Percentiles rank a stretch among this genome's conserved stretches.
phyloP scores from a whole-genome alignment of 441 rosid species.

The Eruca vesicaria region DNA sequence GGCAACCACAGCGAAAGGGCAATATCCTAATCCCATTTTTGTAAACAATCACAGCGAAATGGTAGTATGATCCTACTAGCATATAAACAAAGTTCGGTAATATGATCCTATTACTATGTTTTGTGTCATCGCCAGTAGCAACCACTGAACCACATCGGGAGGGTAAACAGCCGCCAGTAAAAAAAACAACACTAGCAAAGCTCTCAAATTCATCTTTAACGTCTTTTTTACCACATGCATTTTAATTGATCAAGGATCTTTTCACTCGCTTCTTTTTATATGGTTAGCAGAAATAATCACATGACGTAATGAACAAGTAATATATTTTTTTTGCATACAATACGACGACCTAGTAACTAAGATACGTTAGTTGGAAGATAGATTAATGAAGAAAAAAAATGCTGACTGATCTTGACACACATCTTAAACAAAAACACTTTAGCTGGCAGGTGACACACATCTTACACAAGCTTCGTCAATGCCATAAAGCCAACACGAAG shows the following conservation, averaged over 20 bases:
- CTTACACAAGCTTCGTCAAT: background rate
- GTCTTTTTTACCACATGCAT: background rate
- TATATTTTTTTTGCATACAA: background rate
- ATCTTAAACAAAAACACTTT: background rate
- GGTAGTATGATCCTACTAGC: background rate
- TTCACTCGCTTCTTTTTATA: background rate
- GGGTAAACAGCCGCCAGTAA: background rate
- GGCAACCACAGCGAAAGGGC: background rate
- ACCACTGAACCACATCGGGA: background rate
- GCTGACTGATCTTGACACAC: background rate
- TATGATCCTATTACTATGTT: background rate
- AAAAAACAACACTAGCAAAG: background rate
- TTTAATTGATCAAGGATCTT: background rate
- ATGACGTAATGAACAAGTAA: background rate
- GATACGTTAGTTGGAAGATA: background rate
- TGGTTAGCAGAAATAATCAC: background rate
- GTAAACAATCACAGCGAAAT: background rate
- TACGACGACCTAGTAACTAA: background rate
- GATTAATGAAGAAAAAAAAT: background rate
- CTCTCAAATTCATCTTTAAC: background rate
- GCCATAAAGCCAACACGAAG: background rate
- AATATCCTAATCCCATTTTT: background rate
- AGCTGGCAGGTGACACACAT: background rate
- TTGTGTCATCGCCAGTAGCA: background rate
- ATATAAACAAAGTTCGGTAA: background rate